Evolutionary conservation across 208 protist genomes (phyloP).

Genomic region (Wallacemonas collosoma): DNA sequence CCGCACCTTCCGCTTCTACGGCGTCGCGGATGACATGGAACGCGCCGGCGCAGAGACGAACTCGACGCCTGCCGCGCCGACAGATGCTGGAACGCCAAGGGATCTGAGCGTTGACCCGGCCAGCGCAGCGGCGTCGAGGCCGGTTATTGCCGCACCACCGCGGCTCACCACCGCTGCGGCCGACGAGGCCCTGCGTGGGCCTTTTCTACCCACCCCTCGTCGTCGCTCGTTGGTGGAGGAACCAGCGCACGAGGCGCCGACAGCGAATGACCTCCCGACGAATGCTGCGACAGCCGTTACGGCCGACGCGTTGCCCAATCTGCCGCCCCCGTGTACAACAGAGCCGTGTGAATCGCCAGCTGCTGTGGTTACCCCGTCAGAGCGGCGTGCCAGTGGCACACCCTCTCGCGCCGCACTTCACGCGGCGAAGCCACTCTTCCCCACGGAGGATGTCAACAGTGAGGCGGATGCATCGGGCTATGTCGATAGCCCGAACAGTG

Average conservation of each 20-base stretch:
- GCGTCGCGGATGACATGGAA: background rate
- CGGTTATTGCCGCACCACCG: background rate
- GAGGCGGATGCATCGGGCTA: background rate
- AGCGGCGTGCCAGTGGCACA: background rate
- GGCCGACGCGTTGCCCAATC: background rate
- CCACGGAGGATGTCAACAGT: background rate
- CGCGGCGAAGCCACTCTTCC: conserved; percentile 3
- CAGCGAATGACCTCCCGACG: too few relatives aligned
- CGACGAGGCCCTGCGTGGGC: background rate
- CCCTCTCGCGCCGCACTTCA: background rate
- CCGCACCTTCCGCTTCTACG: conserved; percentile 13
- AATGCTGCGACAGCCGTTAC: background rate
- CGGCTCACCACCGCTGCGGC: background rate
- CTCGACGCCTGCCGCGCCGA: background rate
- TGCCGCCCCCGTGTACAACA: background rate
- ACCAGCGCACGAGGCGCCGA: background rate
- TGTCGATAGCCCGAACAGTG: background rate
- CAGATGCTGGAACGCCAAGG: too few relatives aligned
- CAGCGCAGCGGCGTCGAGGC: too few relatives aligned
- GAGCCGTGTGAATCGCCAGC: background rate
- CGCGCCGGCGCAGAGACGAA: background rate
- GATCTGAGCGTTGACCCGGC: too few relatives aligned
- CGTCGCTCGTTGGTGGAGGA: background rate
- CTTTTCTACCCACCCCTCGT: conserved; percentile 8
- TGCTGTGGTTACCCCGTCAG: background rate